Evolutionary conservation across 2,329 filamentous ascomycete species (phyloP).

Genomic region (Fusarium goolgardi): DNA sequence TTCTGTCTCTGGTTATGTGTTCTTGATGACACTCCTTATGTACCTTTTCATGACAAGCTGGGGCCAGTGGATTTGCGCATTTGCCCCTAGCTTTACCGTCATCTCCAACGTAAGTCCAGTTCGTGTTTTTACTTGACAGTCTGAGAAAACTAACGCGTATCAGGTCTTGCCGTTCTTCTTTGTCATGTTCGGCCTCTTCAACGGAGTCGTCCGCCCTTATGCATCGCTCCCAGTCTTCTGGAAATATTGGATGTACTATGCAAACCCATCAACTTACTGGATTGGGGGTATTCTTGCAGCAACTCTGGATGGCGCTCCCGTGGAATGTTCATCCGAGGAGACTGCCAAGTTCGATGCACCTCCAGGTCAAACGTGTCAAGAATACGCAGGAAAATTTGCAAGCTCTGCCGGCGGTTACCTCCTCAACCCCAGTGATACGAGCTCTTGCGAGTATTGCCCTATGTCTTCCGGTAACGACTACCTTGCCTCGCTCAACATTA

Average conservation of each 20-base stretch:
- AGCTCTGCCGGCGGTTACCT: conserved; percentile 67
- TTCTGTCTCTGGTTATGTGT: conserved; percentile 77
- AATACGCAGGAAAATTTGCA: conserved; percentile 71
- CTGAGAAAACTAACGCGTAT: conserved; percentile 42
- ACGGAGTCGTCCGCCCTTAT: conserved; percentile 80
- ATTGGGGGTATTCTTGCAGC: conserved; percentile 40
- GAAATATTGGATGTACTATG: conserved; percentile 43
- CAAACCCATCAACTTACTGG: conserved; percentile 41
- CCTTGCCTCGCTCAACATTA: conserved; percentile 65
- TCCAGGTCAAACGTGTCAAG: conserved; percentile 69
- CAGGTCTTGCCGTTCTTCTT: conserved; percentile 81
- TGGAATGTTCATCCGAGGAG: conserved; percentile 57
- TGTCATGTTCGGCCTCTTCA: conserved; percentile 80
- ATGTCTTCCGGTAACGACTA: conserved; percentile 71
- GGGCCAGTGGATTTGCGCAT: conserved; percentile 88
- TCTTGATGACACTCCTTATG: conserved; percentile 82
- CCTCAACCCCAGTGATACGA: conserved; percentile 67
- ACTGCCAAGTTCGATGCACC: conserved; percentile 67
- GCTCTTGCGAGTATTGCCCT: conserved; percentile 76
- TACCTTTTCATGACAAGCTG: conserved; percentile 79
- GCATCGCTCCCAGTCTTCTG: conserved; percentile 74
- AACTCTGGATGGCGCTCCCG: conserved; percentile 38
- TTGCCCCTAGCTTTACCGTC: conserved; percentile 81
- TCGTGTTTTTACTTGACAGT: not conserved
- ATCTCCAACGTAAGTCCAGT: conserved; percentile 70